phyloP scores from a whole-genome alignment of 306 rosid genomes.

The Benincasa hispida region DNA sequence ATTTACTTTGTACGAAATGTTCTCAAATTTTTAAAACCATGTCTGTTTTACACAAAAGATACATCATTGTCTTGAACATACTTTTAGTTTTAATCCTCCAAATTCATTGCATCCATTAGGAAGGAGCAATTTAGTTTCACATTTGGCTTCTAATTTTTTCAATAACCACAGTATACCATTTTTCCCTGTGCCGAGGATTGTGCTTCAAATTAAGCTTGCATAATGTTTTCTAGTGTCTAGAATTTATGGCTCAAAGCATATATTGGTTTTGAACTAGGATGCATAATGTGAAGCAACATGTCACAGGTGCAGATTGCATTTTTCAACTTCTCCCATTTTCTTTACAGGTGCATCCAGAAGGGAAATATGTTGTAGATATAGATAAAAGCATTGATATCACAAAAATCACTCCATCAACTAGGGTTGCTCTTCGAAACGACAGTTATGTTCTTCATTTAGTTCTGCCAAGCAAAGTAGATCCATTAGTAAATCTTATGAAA shows the following conservation, averaged over 20 bases:
- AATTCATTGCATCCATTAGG: neutral
- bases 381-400: slow-evolving; percentile 89
- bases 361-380: slow-evolving; percentile 89
- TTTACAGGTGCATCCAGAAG: slow-evolving; percentile 91
- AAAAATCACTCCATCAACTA: slow-evolving; percentile 87
- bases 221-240: neutral
- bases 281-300: neutral
- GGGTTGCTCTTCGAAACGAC: slow-evolving; percentile 96
- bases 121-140: neutral
- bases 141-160: neutral
- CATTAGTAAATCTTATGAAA: slow-evolving; percentile 90
- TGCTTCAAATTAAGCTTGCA: neutral
- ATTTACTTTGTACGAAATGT: neutral
- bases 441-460: slow-evolving; percentile 92
- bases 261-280: neutral
- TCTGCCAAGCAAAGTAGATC: slow-evolving; percentile 97
- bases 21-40: neutral
- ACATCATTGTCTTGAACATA: neutral
- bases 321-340: neutral
- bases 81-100: neutral
- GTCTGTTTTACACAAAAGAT: neutral
- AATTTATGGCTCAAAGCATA: neutral
- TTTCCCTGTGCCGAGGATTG: neutral
- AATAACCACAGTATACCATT: neutral
- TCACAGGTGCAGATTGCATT: neutral